Evolutionary conservation across 225 moss, liverwort and hornwort species (phyloP).

Genomic region (Lunularia cruciata): DNA sequence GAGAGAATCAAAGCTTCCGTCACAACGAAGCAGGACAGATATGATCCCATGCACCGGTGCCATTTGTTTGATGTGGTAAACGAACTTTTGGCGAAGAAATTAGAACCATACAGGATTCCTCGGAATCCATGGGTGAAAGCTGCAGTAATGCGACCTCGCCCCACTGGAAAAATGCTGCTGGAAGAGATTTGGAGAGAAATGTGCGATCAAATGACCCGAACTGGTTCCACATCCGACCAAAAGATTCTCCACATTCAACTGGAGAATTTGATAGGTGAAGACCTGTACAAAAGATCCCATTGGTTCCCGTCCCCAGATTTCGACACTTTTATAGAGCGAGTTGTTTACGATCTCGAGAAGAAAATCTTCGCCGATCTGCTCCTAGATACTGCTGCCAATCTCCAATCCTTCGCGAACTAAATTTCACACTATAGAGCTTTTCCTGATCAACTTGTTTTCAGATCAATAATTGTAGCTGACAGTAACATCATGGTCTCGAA

Average conservation of each 20-base stretch:
- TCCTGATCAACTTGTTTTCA: too few relatives aligned
- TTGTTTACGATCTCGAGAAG: conserved; percentile 35
- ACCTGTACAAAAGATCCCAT: conserved; percentile 35
- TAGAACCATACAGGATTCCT: conserved; percentile 32
- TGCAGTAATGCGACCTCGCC: conserved; percentile 34
- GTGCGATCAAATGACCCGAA: conserved; percentile 28
- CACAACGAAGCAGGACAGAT: conserved; percentile 7
- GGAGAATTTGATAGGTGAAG: conserved; percentile 32
- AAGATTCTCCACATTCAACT: conserved; percentile 34
- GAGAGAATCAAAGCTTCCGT: conserved; percentile 22
- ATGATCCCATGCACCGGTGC: conserved; percentile 41
- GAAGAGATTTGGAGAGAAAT: conserved; percentile 44
- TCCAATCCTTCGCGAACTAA: conserved; percentile 10
- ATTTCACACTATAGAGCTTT: background rate
- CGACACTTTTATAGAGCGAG: conserved; percentile 32
- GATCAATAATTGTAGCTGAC: too few relatives aligned
- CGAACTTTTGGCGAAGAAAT: conserved; percentile 36
- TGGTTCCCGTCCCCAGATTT: conserved; percentile 36
- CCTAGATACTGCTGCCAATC: conserved; percentile 23
- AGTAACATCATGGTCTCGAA: background rate
- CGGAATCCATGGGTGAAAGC: conserved; percentile 26
- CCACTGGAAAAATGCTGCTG: conserved; percentile 34
- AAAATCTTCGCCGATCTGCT: conserved; percentile 43
- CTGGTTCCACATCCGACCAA: conserved; percentile 39
- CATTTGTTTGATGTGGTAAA: conserved; percentile 48